Conservation (phyloP, 192 early-diverging fungal species). For the Spizellomyces sp. region DNA sequence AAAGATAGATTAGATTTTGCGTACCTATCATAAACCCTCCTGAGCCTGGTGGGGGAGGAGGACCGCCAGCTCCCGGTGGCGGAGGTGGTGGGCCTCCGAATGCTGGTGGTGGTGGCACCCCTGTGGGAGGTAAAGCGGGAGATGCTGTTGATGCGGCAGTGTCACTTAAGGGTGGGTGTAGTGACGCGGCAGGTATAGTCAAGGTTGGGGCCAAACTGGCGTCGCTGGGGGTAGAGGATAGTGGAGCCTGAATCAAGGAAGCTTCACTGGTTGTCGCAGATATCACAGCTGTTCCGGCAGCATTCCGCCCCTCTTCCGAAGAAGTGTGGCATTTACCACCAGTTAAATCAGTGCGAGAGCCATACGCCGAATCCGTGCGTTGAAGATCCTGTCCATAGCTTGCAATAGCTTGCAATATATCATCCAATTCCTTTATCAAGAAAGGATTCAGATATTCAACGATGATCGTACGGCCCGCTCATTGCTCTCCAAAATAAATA, state of each 20-base stretch:
- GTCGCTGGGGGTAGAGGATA: slow-evolving; percentile 28
- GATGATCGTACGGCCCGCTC: too few species aligned
- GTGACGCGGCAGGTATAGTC: slow-evolving; percentile 22
- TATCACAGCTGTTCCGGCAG: too few species aligned
- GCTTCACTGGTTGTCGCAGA: too few species aligned
- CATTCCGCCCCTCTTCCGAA: too few species aligned
- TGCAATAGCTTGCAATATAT: slow-evolving; percentile 3
- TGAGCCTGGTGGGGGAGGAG: slow-evolving; percentile 24
- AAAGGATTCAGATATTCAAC: not conserved
- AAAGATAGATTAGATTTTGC: too few species aligned
- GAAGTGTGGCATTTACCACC: not conserved
- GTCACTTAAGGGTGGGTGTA: slow-evolving; percentile 30
- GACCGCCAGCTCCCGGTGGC: not conserved
- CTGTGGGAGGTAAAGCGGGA: slow-evolving; percentile 35
- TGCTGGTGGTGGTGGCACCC: slow-evolving; percentile 34
- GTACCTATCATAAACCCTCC: not conserved
- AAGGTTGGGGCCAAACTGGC: slow-evolving; percentile 5
- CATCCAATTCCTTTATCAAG: slow-evolving; percentile 11
- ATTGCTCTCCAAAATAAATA: not conserved
- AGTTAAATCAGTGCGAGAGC: not conserved
- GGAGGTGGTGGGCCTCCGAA: slow-evolving; percentile 27
- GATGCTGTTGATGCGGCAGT: slow-evolving; percentile 1
- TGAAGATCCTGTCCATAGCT: not conserved
- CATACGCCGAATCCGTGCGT: not conserved
- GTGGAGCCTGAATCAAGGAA: not conserved